phyloP scores from a whole-genome alignment of 108 stramenopile genomes.

The Cyclotella choctawhatcheeana region DNA sequence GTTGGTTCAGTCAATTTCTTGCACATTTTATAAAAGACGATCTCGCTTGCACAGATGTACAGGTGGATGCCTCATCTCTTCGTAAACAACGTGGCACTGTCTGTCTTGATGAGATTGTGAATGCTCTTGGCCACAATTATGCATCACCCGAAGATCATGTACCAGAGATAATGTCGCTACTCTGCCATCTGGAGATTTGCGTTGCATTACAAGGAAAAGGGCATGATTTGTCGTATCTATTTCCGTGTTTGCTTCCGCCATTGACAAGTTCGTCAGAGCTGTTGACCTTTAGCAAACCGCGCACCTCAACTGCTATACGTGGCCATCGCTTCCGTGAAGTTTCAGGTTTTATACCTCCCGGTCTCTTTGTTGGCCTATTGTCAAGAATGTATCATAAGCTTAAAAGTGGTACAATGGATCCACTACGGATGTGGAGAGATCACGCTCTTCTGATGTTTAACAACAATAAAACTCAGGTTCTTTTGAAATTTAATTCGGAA shows the following conservation, averaged over 20 bases:
- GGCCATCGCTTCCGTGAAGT: conserved; percentile 27
- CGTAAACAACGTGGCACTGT: conserved; percentile 14
- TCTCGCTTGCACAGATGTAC: conserved; percentile 9
- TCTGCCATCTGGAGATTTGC: conserved; percentile 12
- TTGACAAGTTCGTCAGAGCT: conserved; percentile 2
- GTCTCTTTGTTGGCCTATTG: conserved; percentile 18
- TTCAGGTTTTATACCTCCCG: conserved; percentile 27
- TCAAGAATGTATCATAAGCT: conserved; percentile 19
- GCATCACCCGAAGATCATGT: conserved; percentile 15
- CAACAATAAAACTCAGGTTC: conserved; percentile 20
- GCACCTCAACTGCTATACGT: conserved; percentile 11
- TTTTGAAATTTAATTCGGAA: conserved; percentile 9
- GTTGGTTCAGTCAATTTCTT: conserved; percentile 18
- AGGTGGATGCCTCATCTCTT: conserved; percentile 13
- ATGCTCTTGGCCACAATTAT: conserved; percentile 16
- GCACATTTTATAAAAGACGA: conserved; percentile 25
- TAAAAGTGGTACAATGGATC: conserved; percentile 6
- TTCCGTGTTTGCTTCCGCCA: conserved; percentile 22
- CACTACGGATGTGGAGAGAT: conserved; percentile 17
- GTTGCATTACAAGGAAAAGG: not conserved
- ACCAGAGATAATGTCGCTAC: conserved; percentile 17
- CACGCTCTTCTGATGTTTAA: conserved; percentile 8
- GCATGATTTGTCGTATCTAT: not conserved
- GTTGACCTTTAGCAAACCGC: not conserved
- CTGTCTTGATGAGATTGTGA: conserved; percentile 7